Percentiles rank a stretch among this genome's conserved stretches.
Conservation (phyloP, 192 early-diverging fungal genomes). For the Dimargaris cristalligena region DNA sequence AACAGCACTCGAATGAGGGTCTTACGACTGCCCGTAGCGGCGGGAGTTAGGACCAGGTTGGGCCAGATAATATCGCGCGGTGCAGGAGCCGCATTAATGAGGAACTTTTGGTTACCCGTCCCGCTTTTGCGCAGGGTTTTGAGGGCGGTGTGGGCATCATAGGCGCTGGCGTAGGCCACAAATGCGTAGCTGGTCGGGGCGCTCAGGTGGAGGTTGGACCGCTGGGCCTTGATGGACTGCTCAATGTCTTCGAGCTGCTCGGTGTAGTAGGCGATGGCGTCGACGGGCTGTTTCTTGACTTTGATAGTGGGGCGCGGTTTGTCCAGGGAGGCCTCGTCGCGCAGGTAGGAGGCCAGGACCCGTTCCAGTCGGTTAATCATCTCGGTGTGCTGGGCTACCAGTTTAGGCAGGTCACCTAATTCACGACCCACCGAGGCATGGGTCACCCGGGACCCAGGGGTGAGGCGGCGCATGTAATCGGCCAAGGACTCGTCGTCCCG, state of each 20-base stretch:
- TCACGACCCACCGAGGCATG: constrained; percentile 49
- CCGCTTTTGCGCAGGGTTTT: constrained; percentile 15
- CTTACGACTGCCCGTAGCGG: constrained; percentile 25
- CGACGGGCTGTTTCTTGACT: constrained; percentile 30
- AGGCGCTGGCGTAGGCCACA: constrained; percentile 43
- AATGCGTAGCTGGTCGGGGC: constrained; percentile 50
- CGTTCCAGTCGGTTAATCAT: constrained; percentile 45
- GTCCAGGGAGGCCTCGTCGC: constrained; percentile 13
- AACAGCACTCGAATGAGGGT: constrained; percentile 27
- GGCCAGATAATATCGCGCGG: constrained; percentile 65
- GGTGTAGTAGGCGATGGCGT: constrained; percentile 56
- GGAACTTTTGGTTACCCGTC: constrained; percentile 10
- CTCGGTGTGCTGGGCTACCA: constrained; percentile 44
- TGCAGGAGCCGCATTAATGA: constrained; percentile 37
- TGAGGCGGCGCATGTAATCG: constrained; percentile 26
- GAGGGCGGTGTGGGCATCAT: constrained; percentile 24
- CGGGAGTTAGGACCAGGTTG: constrained; percentile 39
- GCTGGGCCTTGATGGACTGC: constrained; percentile 30
- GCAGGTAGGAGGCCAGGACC: constrained; percentile 37
- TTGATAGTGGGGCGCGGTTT: constrained; percentile 27
- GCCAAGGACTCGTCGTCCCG: constrained; percentile 36
- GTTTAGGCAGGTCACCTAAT: constrained; percentile 41
- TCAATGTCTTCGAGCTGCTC: constrained; percentile 37
- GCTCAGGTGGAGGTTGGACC: constrained; percentile 27
- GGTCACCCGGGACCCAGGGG: constrained; percentile 24